Evolutionary conservation across 306 rosid genomes (phyloP).

Genomic region (Lablab purpureus): DNA sequence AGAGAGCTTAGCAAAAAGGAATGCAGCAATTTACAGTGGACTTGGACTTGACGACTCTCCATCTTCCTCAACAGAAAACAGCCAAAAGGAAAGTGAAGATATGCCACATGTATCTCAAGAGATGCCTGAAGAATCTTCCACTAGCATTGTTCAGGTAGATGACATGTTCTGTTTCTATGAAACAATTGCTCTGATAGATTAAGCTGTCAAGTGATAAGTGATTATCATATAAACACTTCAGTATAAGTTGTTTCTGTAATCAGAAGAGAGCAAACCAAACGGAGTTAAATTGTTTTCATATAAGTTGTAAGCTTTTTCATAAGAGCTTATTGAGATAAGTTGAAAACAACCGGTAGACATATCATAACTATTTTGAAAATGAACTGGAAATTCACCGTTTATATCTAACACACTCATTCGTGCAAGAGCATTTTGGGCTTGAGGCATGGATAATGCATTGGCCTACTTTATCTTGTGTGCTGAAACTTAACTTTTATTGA

Average conservation of each 20-base stretch:
- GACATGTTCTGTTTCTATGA: constrained; percentile 1
- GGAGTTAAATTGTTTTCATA: background rate
- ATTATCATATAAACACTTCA: background rate
- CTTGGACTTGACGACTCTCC: constrained; percentile 91
- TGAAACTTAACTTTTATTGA: background rate
- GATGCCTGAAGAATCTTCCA: constrained; percentile 70
- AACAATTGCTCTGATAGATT: background rate
- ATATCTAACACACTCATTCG: background rate
- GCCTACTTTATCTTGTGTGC: background rate
- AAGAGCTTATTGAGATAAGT: background rate
- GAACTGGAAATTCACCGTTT: background rate
- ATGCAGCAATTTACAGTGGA: constrained; percentile 80
- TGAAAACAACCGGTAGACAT: background rate
- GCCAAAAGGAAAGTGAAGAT: constrained; percentile 81
- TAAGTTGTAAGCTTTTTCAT: background rate
- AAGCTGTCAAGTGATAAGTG: background rate
- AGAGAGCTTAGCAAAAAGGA: constrained; percentile 69
- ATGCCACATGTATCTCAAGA: constrained; percentile 63
- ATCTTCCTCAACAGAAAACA: constrained; percentile 78
- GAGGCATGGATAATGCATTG: background rate
- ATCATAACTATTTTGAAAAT: background rate
- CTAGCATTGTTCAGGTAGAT: constrained; percentile 78
- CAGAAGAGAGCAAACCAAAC: background rate
- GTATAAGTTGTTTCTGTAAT: background rate
- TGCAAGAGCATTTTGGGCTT: background rate